Evolutionary conservation across 768 basidiomycete genomes (phyloP).

Genomic region (Lactarius indigo): DNA sequence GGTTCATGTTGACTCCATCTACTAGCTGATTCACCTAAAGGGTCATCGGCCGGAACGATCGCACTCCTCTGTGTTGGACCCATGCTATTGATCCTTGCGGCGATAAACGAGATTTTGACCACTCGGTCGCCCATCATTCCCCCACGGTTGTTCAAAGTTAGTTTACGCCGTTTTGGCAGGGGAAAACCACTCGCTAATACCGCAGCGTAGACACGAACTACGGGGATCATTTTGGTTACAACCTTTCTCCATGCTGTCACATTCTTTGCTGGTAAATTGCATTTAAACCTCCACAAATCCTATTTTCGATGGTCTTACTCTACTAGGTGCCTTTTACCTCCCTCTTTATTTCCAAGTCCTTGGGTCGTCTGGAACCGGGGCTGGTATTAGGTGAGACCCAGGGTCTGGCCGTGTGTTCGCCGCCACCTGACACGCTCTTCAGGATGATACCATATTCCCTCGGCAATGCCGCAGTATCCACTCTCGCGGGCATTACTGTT

Average conservation of each 20-base stretch:
- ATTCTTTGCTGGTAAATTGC: conserved; percentile 52
- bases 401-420: neutral
- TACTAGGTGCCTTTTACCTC: conserved; percentile 56
- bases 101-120: conserved; percentile 59
- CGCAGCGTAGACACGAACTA: conserved; percentile 63
- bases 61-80: conserved; percentile 57
- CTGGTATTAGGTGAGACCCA: conserved; percentile 54
- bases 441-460: conserved; percentile 78
- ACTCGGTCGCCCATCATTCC: conserved; percentile 68
- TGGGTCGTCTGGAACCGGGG: conserved; percentile 66
- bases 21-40: conserved; percentile 32
- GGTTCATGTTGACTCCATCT: neutral
- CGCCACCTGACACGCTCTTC: neutral
- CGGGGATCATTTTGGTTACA: conserved; percentile 52
- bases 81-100: conserved; percentile 47
- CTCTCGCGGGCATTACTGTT: conserved; percentile 53
- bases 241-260: conserved; percentile 60
- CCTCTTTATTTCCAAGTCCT: conserved; percentile 78
- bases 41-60: conserved; percentile 60
- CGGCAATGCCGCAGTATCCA: conserved; percentile 51
- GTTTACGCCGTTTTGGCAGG: conserved; percentile 6
- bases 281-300: neutral
- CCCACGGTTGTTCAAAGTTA: conserved; percentile 67
- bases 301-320: neutral
- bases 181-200: neutral